Evolutionary conservation across 352 stramenopile species (phyloP).

Genomic region (Globisporangium abappressorium): DNA sequence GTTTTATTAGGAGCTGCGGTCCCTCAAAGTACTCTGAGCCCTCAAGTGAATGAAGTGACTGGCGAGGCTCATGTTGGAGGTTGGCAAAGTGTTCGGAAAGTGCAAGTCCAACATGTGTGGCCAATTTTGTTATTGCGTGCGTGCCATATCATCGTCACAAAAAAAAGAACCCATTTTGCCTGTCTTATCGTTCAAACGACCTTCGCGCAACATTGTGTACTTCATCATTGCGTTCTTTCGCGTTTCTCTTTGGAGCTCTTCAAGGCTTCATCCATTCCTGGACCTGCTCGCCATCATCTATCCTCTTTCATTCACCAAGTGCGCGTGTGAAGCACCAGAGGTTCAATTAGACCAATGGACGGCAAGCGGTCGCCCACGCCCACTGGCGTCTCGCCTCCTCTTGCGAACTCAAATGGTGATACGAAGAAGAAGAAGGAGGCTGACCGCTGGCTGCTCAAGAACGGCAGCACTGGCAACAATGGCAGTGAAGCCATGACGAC

Average conservation of each 20-base stretch:
- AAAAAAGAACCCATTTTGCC: slow-evolving; percentile 3
- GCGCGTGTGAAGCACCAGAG: background rate
- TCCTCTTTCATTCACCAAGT: background rate
- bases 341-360: background rate
- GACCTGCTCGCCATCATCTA: background rate
- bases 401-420: background rate
- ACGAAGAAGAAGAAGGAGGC: background rate
- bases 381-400: background rate
- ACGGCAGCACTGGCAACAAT: background rate
- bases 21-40: slow-evolving; percentile 2
- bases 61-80: background rate
- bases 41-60: background rate
- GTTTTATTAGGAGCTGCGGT: background rate
- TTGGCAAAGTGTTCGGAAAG: background rate
- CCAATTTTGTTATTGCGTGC: background rate
- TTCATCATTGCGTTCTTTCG: background rate
- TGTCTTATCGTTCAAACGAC: background rate
- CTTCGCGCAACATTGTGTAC: background rate
- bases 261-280: too few relatives aligned
- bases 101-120: background rate
- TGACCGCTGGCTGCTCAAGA: background rate
- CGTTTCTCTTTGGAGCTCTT: background rate
- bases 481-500: background rate
- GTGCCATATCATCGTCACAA: background rate
- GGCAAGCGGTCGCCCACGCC: background rate